phyloP scores from a whole-genome alignment of 1,284 basidiomycete genomes.

The Cryptococcus jaspeensis region DNA sequence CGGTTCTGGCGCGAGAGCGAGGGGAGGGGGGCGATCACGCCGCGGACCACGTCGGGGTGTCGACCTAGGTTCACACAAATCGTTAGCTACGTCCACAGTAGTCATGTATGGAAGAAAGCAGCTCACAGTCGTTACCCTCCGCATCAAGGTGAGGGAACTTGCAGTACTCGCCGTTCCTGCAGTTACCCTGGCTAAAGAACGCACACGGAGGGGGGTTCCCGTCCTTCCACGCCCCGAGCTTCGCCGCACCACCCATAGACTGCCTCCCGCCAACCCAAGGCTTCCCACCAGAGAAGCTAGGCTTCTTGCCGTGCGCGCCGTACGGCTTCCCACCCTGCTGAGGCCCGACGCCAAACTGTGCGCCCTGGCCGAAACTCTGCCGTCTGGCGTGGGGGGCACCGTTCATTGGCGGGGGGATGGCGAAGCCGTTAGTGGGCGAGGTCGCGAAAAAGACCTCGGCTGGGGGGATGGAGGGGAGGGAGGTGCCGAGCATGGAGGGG shows the following conservation, averaged over 20 bases:
- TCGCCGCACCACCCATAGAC: constrained; percentile 7
- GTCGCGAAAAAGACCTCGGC: constrained; percentile 44
- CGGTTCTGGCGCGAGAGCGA: constrained; percentile 24
- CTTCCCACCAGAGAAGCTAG: constrained; percentile 46
- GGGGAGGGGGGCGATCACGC: constrained; percentile 42
- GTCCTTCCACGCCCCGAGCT: constrained; percentile 48
- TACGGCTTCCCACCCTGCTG: constrained; percentile 20
- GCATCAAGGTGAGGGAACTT: constrained; percentile 51
- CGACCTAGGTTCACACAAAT: constrained; percentile 21
- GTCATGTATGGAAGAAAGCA: background rate
- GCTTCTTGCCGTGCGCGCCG: constrained; percentile 42
- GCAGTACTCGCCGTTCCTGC: constrained; percentile 51
- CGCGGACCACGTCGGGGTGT: constrained; percentile 49
- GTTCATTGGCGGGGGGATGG: constrained; percentile 17
- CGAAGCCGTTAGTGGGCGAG: constrained; percentile 31
- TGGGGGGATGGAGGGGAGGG: constrained; percentile 49
- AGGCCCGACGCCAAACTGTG: constrained; percentile 15
- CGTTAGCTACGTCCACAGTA: background rate
- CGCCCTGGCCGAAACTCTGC: constrained; percentile 30
- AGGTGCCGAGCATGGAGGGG: constrained; percentile 36
- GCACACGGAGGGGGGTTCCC: constrained; percentile 50
- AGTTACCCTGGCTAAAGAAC: constrained; percentile 50
- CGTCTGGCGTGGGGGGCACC: constrained; percentile 12
- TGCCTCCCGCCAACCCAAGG: constrained; percentile 22
- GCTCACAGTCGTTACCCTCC: constrained; percentile 46